Evolutionary conservation across 371 early-diverging fungal species (phyloP).

Genomic region (Lichtheimia ornata): DNA sequence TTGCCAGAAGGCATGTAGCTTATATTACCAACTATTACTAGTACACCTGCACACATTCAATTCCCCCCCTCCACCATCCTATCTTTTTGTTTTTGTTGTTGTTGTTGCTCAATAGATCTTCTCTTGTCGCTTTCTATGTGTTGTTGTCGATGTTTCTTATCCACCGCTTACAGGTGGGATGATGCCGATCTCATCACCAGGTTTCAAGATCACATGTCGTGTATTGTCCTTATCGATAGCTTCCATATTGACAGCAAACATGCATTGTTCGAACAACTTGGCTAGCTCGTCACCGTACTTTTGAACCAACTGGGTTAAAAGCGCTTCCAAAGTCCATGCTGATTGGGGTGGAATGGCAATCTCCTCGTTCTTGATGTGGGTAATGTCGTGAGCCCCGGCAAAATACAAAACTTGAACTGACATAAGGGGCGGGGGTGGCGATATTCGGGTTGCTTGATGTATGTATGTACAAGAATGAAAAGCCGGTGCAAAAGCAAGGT

Average conservation of each 20-base stretch:
- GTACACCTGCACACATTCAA: neutral
- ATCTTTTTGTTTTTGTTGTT: neutral
- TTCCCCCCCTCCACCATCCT: neutral
- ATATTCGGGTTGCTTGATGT: too few species aligned
- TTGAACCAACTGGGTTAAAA: constrained; percentile 32
- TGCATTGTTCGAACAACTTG: constrained; percentile 47
- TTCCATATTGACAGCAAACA: constrained; percentile 73
- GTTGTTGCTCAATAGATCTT: too few species aligned
- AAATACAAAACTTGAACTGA: constrained; percentile 55
- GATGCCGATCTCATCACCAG: constrained; percentile 65
- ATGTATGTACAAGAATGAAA: too few species aligned
- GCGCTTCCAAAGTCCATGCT: constrained; percentile 21
- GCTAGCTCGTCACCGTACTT: constrained; percentile 42
- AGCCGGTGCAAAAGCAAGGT: too few species aligned
- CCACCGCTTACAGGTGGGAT: constrained; percentile 84
- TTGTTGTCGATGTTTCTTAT: constrained; percentile 27
- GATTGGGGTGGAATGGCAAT: constrained; percentile 30
- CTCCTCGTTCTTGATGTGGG: constrained; percentile 39
- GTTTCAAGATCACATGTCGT: constrained; percentile 30
- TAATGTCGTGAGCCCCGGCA: constrained; percentile 63
- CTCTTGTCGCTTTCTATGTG: neutral
- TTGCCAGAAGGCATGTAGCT: constrained; percentile 47
- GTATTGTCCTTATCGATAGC: constrained; percentile 55
- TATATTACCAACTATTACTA: neutral
- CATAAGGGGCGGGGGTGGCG: neutral